Percentiles rank a stretch among this genome's conserved stretches.
phyloP scores from a whole-genome alignment of 148 eudicot species.

The Talinum fruticosum region DNA sequence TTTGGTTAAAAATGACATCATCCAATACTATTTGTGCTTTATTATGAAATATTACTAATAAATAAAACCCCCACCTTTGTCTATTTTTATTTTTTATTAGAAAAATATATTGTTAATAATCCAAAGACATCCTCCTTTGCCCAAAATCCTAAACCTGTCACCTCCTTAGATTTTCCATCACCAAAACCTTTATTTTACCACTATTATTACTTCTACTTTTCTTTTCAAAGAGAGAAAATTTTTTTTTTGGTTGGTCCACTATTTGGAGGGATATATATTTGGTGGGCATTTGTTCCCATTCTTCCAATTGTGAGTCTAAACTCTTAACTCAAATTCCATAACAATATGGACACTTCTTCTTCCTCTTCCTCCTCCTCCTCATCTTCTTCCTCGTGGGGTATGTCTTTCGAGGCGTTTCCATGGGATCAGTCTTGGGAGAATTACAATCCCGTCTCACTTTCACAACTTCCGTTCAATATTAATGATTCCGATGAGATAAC shows the following conservation, averaged over 20 bases:
- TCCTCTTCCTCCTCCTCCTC: constrained; percentile 14
- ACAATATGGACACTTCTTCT: constrained; percentile 26
- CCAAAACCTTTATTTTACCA: constrained; percentile 14
- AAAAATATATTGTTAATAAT: not conserved
- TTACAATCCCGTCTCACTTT: constrained; percentile 21
- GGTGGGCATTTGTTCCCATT: not conserved
- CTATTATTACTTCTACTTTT: constrained; percentile 4
- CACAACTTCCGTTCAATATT: constrained; percentile 33
- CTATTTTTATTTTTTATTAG: not conserved
- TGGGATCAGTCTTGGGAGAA: constrained; percentile 24
- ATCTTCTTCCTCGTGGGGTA: constrained; percentile 4
- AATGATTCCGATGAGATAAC: constrained; percentile 46
- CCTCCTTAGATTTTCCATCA: constrained; percentile 14
- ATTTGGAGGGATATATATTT: constrained; percentile 25
- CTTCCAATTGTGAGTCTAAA: constrained; percentile 5
- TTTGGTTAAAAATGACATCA: not conserved
- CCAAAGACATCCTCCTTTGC: constrained; percentile 37
- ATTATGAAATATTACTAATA: not conserved
- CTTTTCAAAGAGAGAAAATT: no score
- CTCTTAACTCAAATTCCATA: not conserved
- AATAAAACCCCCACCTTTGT: not conserved
- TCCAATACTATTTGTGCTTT: not conserved
- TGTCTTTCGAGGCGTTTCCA: constrained; percentile 14
- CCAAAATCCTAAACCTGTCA: constrained; percentile 27
- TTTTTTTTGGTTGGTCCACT: not conserved